A percentile compares a stretch with the other conserved stretches of the same genome.
Evolutionary conservation across 2,329 filamentous ascomycete genomes (phyloP).

Genomic region (Penicillium freii): DNA sequence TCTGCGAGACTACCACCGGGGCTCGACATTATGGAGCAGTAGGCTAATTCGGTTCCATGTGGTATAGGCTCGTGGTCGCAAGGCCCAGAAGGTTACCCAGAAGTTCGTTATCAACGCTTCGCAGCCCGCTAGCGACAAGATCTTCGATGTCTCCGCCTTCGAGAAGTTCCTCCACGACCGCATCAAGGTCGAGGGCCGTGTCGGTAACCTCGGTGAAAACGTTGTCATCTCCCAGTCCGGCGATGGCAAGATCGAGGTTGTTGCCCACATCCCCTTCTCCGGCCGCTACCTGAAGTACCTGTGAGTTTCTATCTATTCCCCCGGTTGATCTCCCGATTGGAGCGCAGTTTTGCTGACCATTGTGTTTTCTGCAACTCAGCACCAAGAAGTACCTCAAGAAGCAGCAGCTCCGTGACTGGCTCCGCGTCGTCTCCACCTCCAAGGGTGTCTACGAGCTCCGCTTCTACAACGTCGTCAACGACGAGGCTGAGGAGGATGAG

Average conservation of each 20-base stretch:
- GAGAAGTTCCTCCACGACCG: slow-evolving; percentile 99
- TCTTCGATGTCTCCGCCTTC: slow-evolving; percentile 98
- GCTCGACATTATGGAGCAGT: slow-evolving; percentile 64
- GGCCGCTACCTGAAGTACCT: slow-evolving; percentile 99
- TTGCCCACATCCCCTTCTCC: slow-evolving; percentile 96
- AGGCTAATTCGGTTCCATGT: slow-evolving; percentile 76
- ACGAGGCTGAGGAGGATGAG: slow-evolving; percentile 96
- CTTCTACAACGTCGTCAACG: slow-evolving; percentile 99
- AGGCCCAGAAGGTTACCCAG: slow-evolving; percentile 51
- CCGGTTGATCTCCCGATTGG: too few species aligned
- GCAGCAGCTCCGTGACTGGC: slow-evolving; percentile 99
- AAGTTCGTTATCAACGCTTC: slow-evolving; percentile 99
- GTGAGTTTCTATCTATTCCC: slow-evolving; percentile 57
- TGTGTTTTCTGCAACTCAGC: slow-evolving; percentile 47
- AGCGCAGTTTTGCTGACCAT: slow-evolving; percentile 6
- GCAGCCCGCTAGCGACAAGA: slow-evolving; percentile 98
- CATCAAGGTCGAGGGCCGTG: slow-evolving; percentile 97
- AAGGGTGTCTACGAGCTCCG: slow-evolving; percentile 99
- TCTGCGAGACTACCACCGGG: slow-evolving; percentile 16
- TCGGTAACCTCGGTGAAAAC: slow-evolving; percentile 94
- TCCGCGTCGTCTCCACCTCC: slow-evolving; percentile 95
- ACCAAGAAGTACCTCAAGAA: slow-evolving; percentile 99
- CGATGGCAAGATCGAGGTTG: slow-evolving; percentile 97
- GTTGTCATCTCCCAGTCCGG: slow-evolving; percentile 86
- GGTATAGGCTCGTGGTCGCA: slow-evolving; percentile 46